phyloP scores from a whole-genome alignment of 257 asterid genomes.

The Solanum pinnatisectum region DNA sequence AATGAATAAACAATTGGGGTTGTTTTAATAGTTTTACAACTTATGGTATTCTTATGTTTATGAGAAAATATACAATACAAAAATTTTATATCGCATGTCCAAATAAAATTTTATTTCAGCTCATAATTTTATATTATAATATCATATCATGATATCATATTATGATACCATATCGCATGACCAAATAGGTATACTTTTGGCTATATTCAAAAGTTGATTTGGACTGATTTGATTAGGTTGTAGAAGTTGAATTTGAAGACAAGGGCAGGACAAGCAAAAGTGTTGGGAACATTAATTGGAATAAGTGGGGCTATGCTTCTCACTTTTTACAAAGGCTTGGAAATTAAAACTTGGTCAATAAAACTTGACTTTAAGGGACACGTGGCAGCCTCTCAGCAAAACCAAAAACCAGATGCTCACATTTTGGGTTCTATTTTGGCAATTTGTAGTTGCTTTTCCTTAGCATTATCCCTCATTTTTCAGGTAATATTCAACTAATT shows the following conservation, averaged over 20 bases:
- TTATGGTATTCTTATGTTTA: too few species aligned
- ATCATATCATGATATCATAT: too few species aligned
- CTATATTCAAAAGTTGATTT: too few species aligned
- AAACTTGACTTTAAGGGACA: conserved; percentile 11
- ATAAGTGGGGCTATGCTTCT: conserved; percentile 75
- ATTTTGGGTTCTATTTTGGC: conserved; percentile 42
- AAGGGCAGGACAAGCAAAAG: conserved; percentile 51
- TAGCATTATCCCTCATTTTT: conserved; percentile 30
- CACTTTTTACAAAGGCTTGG: conserved; percentile 53
- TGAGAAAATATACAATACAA: too few species aligned
- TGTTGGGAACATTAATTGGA: conserved; percentile 44
- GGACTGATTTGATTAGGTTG: conserved; percentile 24
- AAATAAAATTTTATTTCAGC: too few species aligned
- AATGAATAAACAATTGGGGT: too few species aligned
- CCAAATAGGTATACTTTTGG: too few species aligned
- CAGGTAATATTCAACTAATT: conserved; percentile 25
- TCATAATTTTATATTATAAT: too few species aligned
- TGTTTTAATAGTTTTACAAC: too few species aligned
- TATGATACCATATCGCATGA: too few species aligned
- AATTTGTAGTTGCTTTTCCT: conserved; percentile 22
- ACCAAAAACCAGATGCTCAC: conserved; percentile 2
- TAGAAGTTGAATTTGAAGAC: conserved; percentile 40
- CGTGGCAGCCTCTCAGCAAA: conserved; percentile 19
- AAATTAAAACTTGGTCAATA: background rate
- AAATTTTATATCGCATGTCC: too few species aligned